A percentile compares a stretch with the other conserved stretches of the same genome.
Conservation (phyloP, 1,284 basidiomycete species). For the Pulchroboletus neoregius region DNA sequence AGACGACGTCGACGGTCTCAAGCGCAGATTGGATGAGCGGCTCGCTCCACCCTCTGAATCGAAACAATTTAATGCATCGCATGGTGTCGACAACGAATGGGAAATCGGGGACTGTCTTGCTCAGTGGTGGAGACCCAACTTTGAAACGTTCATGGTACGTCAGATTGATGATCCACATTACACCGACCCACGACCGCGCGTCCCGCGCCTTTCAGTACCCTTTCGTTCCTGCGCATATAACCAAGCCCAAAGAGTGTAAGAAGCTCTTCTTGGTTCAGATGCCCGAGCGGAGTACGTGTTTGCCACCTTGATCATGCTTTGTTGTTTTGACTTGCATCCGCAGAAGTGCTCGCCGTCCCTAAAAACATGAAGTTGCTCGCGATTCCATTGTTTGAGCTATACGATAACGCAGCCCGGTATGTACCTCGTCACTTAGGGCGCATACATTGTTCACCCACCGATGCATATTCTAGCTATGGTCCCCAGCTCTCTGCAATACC, state of each 20-base stretch:
- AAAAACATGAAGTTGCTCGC: conserved; percentile 99
- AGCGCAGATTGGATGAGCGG: conserved; percentile 82
- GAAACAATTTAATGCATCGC: conserved; percentile 64
- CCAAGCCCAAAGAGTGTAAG: conserved; percentile 97
- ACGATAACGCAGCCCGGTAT: conserved; percentile 91
- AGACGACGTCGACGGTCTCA: conserved; percentile 87
- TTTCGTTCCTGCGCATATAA: conserved; percentile 94
- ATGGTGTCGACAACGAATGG: conserved; percentile 86
- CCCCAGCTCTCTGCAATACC: conserved; percentile 94
- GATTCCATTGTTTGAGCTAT: conserved; percentile 94
- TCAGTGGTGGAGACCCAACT: conserved; percentile 97
- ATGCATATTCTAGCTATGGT: conserved; percentile 22
- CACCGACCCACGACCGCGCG: conserved; percentile 3
- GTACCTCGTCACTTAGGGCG: conserved; percentile 10
- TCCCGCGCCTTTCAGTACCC: conserved; percentile 67
- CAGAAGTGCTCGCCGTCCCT: conserved; percentile 93
- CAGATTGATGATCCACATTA: neutral
- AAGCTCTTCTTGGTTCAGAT: conserved; percentile 94
- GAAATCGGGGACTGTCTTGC: conserved; percentile 92
- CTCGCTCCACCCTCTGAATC: conserved; percentile 71
- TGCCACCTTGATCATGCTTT: neutral
- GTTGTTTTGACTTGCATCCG: conserved; percentile 2
- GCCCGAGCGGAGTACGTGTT: conserved; percentile 81
- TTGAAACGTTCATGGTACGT: conserved; percentile 96
- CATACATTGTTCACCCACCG: conserved; percentile 1